These are phyloP conservation scores for Cercospora zeina DNA, from an alignment of 2,329 filamentous ascomycete species.

Conservation along the genomic window DNA sequence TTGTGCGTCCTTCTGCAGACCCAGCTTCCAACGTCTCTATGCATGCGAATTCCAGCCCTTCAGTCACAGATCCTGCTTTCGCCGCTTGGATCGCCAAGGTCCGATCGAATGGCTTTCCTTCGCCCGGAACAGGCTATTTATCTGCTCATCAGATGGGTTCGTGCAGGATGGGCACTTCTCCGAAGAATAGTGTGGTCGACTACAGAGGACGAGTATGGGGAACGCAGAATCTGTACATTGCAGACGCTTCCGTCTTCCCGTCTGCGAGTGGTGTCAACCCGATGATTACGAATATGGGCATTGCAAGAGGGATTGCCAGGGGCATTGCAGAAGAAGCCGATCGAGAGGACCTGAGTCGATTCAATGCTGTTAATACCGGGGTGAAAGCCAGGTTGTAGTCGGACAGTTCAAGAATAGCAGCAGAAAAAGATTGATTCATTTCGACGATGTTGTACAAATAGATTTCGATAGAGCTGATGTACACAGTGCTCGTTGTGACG, in stretches of 20 bases:
- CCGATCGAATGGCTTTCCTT: slow-evolving; percentile 53
- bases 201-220: slow-evolving; percentile 60
- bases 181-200: slow-evolving; percentile 49
- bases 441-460: neutral
- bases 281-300: slow-evolving; percentile 75
- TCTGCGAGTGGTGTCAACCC: slow-evolving; percentile 78
- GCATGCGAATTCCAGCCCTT: slow-evolving; percentile 28
- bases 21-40: slow-evolving; percentile 25
- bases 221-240: slow-evolving; percentile 64
- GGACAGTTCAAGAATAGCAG: neutral
- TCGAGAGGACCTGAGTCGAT: slow-evolving; percentile 6
- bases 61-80: slow-evolving; percentile 61
- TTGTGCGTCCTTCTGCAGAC: slow-evolving; percentile 49
- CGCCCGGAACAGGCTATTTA: slow-evolving; percentile 56
- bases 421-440: neutral
- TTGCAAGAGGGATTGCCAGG: slow-evolving; percentile 65
- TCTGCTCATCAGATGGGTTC: slow-evolving; percentile 83
- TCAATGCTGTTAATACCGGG: slow-evolving; percentile 9
- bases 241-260: slow-evolving; percentile 74
- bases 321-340: slow-evolving; percentile 47
- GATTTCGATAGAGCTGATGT: neutral
- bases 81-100: slow-evolving; percentile 59
- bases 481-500: neutral
- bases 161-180: slow-evolving; percentile 65
- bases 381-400: slow-evolving; percentile 15